These are phyloP conservation scores for Ceratobasidium sp. DNA, from an alignment of 1,284 basidiomycete genomes.

Conservation along the genomic window DNA sequence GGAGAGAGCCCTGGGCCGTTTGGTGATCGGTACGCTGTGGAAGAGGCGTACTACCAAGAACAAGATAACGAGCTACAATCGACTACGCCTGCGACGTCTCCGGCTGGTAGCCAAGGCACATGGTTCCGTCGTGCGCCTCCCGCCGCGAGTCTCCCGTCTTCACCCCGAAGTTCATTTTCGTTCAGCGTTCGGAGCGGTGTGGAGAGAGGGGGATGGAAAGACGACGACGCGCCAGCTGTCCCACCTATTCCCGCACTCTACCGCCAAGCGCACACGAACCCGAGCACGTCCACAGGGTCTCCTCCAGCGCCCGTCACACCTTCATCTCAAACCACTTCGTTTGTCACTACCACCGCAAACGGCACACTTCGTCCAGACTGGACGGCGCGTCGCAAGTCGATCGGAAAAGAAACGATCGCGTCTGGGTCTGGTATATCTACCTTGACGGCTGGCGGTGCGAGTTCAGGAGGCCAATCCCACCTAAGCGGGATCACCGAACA, in stretches of 20 bases:
- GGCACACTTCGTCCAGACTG: conserved; percentile 15
- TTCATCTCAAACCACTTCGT: not conserved
- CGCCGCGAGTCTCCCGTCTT: conserved; percentile 32
- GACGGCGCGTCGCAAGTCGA: not conserved
- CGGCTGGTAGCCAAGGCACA: not conserved
- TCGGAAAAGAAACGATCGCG: conserved; percentile 11
- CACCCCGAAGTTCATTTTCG: conserved; percentile 35
- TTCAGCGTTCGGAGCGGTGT: conserved; percentile 37
- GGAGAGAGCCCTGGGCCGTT: conserved; percentile 2
- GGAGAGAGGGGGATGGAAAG: not conserved
- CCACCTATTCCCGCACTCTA: conserved; percentile 28
- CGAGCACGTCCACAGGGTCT: not conserved
- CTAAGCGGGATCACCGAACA: conserved; percentile 27
- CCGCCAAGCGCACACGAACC: not conserved
- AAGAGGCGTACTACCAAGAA: conserved; percentile 4
- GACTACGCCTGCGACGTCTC: not conserved
- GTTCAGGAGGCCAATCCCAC: not conserved
- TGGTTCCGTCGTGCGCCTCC: conserved; percentile 10
- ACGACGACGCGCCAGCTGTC: conserved; percentile 8
- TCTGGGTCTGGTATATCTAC: conserved; percentile 6
- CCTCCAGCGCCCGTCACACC: conserved; percentile 18
- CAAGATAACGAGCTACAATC: not conserved
- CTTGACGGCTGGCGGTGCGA: not conserved
- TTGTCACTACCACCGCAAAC: not conserved
- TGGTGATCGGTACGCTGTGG: conserved; percentile 18